These are phyloP conservation scores for Fusarium sp. DNA, from an alignment of 2,329 filamentous ascomycete genomes.

Conservation along the genomic window DNA sequence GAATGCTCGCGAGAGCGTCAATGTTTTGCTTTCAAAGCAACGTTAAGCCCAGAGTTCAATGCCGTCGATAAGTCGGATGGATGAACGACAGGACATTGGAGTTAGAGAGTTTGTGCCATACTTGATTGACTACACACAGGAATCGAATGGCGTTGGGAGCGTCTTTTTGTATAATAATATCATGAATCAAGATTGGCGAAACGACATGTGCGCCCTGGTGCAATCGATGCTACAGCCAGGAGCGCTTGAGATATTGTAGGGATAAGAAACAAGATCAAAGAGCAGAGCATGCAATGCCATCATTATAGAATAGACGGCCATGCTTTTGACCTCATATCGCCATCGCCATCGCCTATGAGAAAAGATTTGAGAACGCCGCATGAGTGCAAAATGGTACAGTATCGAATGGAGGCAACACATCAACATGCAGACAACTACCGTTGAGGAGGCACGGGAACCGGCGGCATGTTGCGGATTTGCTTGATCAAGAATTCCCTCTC, in stretches of 20 bases:
- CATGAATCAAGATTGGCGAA: constrained; percentile 33
- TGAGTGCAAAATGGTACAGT: constrained; percentile 23
- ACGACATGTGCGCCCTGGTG: constrained; percentile 17
- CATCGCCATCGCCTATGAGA: constrained; percentile 11
- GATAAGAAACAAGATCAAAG: constrained; percentile 17
- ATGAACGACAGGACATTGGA: constrained; percentile 24
- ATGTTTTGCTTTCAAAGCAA: constrained; percentile 66
- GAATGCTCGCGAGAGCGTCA: constrained; percentile 70
- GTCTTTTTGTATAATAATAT: constrained; percentile 43
- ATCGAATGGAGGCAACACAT: not conserved
- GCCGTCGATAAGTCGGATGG: constrained; percentile 2
- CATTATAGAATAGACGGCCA: constrained; percentile 17
- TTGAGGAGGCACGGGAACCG: constrained; percentile 63
- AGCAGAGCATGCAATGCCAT: constrained; percentile 24
- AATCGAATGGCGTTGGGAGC: constrained; percentile 41
- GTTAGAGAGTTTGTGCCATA: constrained; percentile 37
- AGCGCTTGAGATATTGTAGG: constrained; percentile 20
- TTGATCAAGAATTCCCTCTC: constrained; percentile 97
- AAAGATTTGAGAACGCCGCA: constrained; percentile 21
- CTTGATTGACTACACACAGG: constrained; percentile 34
- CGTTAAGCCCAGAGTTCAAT: constrained; percentile 40
- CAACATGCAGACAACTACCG: constrained; percentile 45
- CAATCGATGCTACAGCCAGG: constrained; percentile 16
- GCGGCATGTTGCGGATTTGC: constrained; percentile 80
- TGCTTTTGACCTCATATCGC: constrained; percentile 21